Conservation (phyloP, 345 rosid genomes). For the Passiflora organensis region DNA sequence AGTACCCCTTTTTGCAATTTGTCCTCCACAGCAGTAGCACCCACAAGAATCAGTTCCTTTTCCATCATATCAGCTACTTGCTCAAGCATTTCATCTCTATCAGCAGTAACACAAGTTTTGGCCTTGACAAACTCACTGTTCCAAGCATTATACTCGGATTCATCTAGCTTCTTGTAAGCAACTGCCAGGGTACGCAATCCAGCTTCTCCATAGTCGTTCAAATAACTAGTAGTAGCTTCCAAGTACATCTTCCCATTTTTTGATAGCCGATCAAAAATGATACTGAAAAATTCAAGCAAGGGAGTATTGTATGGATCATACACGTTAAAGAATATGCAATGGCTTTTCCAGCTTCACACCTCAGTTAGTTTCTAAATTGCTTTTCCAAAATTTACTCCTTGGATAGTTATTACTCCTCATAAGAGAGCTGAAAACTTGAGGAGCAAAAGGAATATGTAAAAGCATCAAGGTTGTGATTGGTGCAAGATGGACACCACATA, state of each 20-base stretch:
- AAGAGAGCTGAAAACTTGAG: not conserved
- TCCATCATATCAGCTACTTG: slow-evolving; percentile 74
- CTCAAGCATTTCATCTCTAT: slow-evolving; percentile 77
- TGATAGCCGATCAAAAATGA: slow-evolving; percentile 82
- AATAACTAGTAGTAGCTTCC: slow-evolving; percentile 61
- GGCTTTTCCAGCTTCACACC: too few relatives aligned
- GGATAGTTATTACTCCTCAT: too few relatives aligned
- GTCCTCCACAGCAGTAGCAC: slow-evolving; percentile 99
- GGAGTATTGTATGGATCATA: slow-evolving; percentile 2
- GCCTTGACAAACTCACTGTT: slow-evolving; percentile 75
- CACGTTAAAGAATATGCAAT: too few relatives aligned
- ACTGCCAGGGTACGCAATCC: slow-evolving; percentile 86
- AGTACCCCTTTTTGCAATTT: slow-evolving; percentile 92
- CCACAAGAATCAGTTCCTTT: slow-evolving; percentile 78
- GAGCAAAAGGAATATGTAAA: not conserved
- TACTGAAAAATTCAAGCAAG: slow-evolving; percentile 43
- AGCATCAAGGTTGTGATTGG: not conserved
- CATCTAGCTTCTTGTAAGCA: slow-evolving; percentile 66
- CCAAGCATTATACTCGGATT: slow-evolving; percentile 74
- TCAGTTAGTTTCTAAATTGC: too few relatives aligned
- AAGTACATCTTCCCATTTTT: slow-evolving; percentile 65
- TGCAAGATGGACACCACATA: not conserved
- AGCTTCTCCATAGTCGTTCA: slow-evolving; percentile 93
- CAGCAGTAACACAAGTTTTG: slow-evolving; percentile 72
- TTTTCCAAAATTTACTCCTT: too few relatives aligned